Base-by-base conservation (phyloP, 148 eudicot species). In the Chenopodium formosanum region DNA sequence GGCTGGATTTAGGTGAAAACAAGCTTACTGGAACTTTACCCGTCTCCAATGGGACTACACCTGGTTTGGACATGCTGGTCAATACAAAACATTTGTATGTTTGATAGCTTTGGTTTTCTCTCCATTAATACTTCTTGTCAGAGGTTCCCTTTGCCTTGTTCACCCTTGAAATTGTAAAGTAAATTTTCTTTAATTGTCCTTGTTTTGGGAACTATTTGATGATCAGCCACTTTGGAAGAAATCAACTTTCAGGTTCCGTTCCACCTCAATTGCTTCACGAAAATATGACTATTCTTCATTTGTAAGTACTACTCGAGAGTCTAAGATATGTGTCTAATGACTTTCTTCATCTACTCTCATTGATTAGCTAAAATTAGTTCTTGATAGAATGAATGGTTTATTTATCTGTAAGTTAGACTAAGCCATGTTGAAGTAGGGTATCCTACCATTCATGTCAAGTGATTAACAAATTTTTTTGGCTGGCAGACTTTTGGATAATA, bases 151-250 rank as follows among this genome's bases (percentile, higher is more conserved):
- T 37, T 37, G 44, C 7, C 44, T 5, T 37, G 32, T 37, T 37
- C 44, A 37, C 44, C 44, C 7, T 37, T 37, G 44, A 37, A 37
- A 37, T 37, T 37, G 44, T 37, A 5, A 37, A 37, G 44, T 37
- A 37, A 37, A 37, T 37, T 37, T 37, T 37, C 7, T 37, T 37
- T 37, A 4, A 37, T 37, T 37, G 44, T 4, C 5, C 44, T 40
- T 56, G 52, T 78, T 64, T 64, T 17, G 50, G 44, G 44, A 37
- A 37, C 60, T 40, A 66, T 69, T 60, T 77, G 63, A 10, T 86
- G 81, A 76, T 23, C 83, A 95, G 97, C 78, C 99, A 95, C 85
- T 89, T 95, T 37, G 97, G 97, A 70, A 89, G 78, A 40, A 95
- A 95, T 75, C 86, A 86, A 84, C 89, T 95, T 63, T 89, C 97